Conservation (phyloP, 164 flowering plant genomes). For the Vitis amurensis region DNA sequence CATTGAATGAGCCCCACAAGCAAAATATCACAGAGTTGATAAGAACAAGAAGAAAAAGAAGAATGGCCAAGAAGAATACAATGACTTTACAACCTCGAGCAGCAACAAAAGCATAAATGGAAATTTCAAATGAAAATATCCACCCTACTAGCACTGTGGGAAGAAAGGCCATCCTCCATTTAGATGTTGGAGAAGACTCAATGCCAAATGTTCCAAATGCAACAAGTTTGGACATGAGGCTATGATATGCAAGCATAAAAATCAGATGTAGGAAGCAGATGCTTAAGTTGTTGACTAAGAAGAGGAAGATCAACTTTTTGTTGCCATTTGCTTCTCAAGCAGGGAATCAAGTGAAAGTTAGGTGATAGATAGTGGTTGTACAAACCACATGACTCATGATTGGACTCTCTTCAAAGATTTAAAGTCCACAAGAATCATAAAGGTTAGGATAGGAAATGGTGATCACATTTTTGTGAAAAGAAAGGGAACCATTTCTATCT, state of each 20-base stretch:
- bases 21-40: neutral
- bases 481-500: neutral
- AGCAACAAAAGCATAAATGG: too few species aligned
- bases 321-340: conserved; percentile 3
- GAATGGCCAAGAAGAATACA: too few species aligned
- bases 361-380: conserved; percentile 8
- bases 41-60: too few species aligned
- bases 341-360: neutral
- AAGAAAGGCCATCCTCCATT: neutral
- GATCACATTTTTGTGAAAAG: neutral
- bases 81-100: too few species aligned
- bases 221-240: neutral
- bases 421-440: neutral
- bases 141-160: neutral
- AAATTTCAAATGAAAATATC: neutral
- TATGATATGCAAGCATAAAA: conserved; percentile 2
- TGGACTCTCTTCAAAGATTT: neutral
- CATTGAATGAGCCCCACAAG: neutral
- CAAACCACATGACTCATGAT: conserved; percentile 12
- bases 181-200: neutral
- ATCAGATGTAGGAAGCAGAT: neutral
- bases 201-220: conserved; percentile 3
- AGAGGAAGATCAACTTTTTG: conserved; percentile 4
- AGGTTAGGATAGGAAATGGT: conserved; percentile 3
- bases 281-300: conserved; percentile 6